These are phyloP conservation scores for Fusarium stilboides DNA, from an alignment of 2,329 filamentous ascomycete species.

Conservation along the genomic window DNA sequence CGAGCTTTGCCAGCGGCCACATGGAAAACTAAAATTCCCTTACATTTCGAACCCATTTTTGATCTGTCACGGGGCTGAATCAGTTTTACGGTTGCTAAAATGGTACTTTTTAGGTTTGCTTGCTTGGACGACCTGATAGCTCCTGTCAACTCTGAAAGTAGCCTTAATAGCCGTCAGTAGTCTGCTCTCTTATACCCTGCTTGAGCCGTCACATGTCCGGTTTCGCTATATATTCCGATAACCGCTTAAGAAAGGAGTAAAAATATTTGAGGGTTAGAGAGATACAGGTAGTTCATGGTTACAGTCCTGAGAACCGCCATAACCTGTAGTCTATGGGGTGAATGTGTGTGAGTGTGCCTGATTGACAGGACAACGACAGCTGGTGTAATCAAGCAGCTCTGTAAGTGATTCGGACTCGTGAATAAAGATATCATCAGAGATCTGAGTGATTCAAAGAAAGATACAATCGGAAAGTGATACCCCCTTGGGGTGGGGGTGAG, in stretches of 20 bases:
- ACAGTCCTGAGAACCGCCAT: not conserved
- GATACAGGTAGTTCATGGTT: not conserved
- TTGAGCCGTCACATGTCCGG: slow-evolving; percentile 15
- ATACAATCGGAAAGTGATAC: not conserved
- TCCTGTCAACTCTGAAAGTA: not conserved
- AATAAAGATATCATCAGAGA: not conserved
- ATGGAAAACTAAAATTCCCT: slow-evolving; percentile 2
- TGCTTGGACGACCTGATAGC: not conserved
- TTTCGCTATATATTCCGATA: slow-evolving; percentile 5
- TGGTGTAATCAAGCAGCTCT: not conserved
- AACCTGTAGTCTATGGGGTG: too few species aligned
- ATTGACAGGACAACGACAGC: not conserved
- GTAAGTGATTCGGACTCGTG: not conserved
- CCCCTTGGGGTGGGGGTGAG: not conserved
- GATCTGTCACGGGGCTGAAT: not conserved
- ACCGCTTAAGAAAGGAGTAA: not conserved
- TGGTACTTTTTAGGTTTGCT: not conserved
- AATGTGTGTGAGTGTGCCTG: not conserved
- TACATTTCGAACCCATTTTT: not conserved
- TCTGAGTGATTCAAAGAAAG: not conserved
- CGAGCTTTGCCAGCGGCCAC: not conserved
- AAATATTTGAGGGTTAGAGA: not conserved
- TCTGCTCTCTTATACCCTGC: not conserved
- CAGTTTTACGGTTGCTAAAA: not conserved
- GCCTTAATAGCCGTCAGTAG: slow-evolving; percentile 1